These are phyloP conservation scores for Cerrena zonata DNA, from an alignment of 1,284 basidiomycete species.

Conservation along the genomic window DNA sequence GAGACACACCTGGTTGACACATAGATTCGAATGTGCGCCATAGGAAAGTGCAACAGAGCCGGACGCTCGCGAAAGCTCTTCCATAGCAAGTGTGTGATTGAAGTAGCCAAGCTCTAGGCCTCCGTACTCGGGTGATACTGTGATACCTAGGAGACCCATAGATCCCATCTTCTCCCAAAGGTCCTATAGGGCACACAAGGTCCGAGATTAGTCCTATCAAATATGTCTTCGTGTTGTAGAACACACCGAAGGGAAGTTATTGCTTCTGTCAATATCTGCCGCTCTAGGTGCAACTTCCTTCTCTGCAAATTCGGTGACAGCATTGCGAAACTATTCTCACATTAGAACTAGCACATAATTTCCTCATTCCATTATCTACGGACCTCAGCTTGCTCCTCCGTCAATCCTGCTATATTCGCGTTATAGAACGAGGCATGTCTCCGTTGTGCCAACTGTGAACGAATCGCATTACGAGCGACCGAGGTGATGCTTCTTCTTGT, in stretches of 20 bases:
- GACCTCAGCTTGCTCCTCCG: conserved; percentile 79
- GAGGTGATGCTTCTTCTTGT: not conserved
- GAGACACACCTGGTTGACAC: conserved; percentile 58
- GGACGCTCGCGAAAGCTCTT: conserved; percentile 83
- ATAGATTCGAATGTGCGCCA: conserved; percentile 89
- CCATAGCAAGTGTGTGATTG: conserved; percentile 88
- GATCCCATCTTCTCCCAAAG: conserved; percentile 84
- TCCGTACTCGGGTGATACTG: conserved; percentile 73
- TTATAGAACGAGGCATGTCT: conserved; percentile 62
- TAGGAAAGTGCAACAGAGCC: conserved; percentile 90
- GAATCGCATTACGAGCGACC: too few relatives aligned
- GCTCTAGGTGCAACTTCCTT: conserved; percentile 79
- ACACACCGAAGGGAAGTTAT: conserved; percentile 70
- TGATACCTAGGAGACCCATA: conserved; percentile 83
- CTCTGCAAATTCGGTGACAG: conserved; percentile 72
- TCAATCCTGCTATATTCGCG: conserved; percentile 72
- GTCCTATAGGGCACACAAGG: conserved; percentile 44
- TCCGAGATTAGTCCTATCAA: not conserved
- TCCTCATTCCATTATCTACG: not conserved
- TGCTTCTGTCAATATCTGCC: conserved; percentile 77
- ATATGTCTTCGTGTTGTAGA: not conserved
- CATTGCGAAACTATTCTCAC: conserved; percentile 82
- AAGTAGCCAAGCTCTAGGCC: conserved; percentile 81
- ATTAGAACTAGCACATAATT: not conserved
- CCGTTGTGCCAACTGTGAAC: conserved; percentile 10